Conservation (phyloP, 2,329 filamentous ascomycete genomes). For the Alternaria sp. region DNA sequence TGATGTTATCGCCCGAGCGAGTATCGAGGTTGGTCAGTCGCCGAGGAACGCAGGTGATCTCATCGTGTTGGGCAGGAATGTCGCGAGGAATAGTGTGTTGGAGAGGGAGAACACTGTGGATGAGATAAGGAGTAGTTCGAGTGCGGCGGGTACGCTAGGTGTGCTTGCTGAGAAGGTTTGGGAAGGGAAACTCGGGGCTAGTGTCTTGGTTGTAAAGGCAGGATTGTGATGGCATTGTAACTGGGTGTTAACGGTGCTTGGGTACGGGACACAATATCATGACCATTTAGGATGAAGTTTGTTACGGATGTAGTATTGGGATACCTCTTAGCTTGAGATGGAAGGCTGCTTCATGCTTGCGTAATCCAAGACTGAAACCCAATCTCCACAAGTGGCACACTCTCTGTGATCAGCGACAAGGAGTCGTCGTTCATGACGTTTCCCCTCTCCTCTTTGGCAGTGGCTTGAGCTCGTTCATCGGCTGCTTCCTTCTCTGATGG, state of each 20-base stretch:
- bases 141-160: slow-evolving; percentile 61
- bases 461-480: not conserved
- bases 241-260: not conserved
- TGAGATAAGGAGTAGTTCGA: slow-evolving; percentile 42
- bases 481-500: not conserved
- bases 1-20: slow-evolving; percentile 63
- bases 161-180: slow-evolving; percentile 68
- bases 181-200: slow-evolving; percentile 67
- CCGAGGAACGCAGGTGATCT: slow-evolving; percentile 74
- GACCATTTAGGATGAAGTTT: not conserved
- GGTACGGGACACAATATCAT: not conserved
- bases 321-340: not conserved
- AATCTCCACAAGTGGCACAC: slow-evolving; percentile 3
- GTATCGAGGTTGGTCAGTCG: slow-evolving; percentile 66
- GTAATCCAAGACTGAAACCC: slow-evolving; percentile 1
- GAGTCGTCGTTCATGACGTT: slow-evolving; percentile 4
- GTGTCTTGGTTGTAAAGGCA: slow-evolving; percentile 75
- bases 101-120: slow-evolving; percentile 49
- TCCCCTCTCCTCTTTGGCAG: not conserved
- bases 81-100: slow-evolving; percentile 31
- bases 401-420: slow-evolving; percentile 9
- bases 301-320: not conserved
- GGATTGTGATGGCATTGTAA: slow-evolving; percentile 15
- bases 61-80: slow-evolving; percentile 69
- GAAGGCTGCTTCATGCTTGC: slow-evolving; percentile 1